Base-by-base conservation (phyloP, 2,329 filamentous ascomycete species). In the Paraphoma sp. region DNA sequence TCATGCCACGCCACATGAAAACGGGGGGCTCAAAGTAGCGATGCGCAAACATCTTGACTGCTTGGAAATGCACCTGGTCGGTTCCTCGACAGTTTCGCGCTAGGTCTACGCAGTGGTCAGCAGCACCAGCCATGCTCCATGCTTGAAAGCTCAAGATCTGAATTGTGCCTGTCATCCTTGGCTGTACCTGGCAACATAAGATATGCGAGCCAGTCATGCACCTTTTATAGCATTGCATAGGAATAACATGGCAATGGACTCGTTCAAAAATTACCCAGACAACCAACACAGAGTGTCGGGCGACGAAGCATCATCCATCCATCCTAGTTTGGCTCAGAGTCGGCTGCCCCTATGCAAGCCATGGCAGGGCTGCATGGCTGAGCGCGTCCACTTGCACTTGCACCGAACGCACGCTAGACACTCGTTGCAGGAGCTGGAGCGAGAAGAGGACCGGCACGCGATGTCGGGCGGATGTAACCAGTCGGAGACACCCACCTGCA, bases 391-490 rank as follows among this genome's bases (percentile, higher is more conserved):
- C 16, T n/a, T 42, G 44, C 3, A 16, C 16, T n/a, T 42, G 44
- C 28, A 31, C 29, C 28, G n/a, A 33, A 30, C 28, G 28, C 43
- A 45, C 23, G 23, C 23, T 23, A n/a, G 29, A 23, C 29, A 29
- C 23, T 29, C 17, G 17, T 28, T 45, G 29, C 48, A 38, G 36
- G 42, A 30, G 48, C 43, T 48, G 48, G 48, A 56, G 53, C 18
- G 42, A 8, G 23, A 29, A 36, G 40, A 42, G 40, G 12, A 16
- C 40, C 12, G 8, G 33, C 33, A 38, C 23, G 23, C 23, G n/a
- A 38, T n/a, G 40, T n/a, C 28, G 23, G 11, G 44, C 28, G 44
- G 44, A 46, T 51, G 49, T 45, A 51, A 51, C 49, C 49, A 33
- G 14, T 23, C 23, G 12, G 42, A 42, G 16, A 51, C 14, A 31